A percentile compares a stretch with the other conserved stretches of the same genome.
These are phyloP conservation scores for Cubamyces sp. DNA, from an alignment of 768 basidiomycete genomes.

Conservation along the genomic window DNA sequence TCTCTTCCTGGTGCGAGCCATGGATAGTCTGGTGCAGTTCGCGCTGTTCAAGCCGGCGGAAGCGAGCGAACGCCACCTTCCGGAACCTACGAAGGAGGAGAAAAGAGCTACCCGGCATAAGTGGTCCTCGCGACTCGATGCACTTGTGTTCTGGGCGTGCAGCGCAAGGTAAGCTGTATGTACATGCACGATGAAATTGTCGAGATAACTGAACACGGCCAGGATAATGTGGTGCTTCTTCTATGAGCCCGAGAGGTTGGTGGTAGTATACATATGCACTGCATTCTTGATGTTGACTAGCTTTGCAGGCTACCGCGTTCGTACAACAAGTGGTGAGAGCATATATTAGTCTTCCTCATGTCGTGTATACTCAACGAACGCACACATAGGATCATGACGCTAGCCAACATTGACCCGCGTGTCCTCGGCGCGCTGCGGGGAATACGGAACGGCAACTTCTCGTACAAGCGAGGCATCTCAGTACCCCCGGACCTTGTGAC, in stretches of 20 bases:
- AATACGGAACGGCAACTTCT: constrained; percentile 60
- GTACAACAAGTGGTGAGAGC: constrained; percentile 65
- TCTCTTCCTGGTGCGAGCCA: constrained; percentile 67
- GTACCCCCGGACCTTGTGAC: constrained; percentile 46
- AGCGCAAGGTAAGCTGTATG: constrained; percentile 64
- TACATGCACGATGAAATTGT: too few relatives aligned
- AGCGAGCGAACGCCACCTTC: constrained; percentile 6
- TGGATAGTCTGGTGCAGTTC: constrained; percentile 63
- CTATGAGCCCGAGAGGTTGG: constrained; percentile 71
- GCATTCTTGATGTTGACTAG: neutral
- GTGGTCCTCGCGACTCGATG: constrained; percentile 55
- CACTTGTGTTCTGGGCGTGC: constrained; percentile 75
- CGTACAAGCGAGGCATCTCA: constrained; percentile 53
- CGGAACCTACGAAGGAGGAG: constrained; percentile 12
- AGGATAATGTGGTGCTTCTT: constrained; percentile 93
- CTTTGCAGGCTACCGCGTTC: constrained; percentile 55
- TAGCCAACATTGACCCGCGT: constrained; percentile 69
- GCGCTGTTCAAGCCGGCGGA: constrained; percentile 42
- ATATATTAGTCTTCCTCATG: neutral
- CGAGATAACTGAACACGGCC: constrained; percentile 3
- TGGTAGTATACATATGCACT: constrained; percentile 4
- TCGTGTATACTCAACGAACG: neutral
- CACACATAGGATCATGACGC: constrained; percentile 57
- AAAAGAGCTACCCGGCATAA: constrained; percentile 33
- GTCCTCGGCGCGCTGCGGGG: constrained; percentile 57